Evolutionary conservation across 305 asterid genomes (phyloP).

Genomic region (Fraxinus albicans): DNA sequence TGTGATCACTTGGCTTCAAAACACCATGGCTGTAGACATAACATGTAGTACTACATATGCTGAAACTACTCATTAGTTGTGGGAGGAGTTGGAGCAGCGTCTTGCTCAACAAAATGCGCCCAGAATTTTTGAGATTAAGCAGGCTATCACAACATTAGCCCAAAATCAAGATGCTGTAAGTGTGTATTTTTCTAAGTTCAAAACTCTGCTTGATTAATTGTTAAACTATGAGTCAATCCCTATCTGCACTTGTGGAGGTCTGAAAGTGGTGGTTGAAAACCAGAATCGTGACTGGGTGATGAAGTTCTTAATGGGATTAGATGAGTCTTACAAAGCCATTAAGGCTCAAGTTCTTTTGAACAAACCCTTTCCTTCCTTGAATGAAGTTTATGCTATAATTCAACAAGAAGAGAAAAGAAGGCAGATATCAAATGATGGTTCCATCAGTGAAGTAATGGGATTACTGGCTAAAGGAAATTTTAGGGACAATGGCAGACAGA

Average conservation of each 20-base stretch:
- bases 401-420: not conserved
- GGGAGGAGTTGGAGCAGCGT: not conserved
- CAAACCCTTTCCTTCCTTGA: not conserved
- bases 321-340: not conserved
- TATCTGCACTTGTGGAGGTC: not conserved
- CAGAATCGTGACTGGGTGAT: not conserved
- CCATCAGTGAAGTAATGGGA: not conserved
- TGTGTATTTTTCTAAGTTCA: not conserved
- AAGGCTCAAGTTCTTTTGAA: not conserved
- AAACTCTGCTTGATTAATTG: not conserved
- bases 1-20: not conserved
- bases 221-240: not conserved
- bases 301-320: not conserved
- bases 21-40: not conserved
- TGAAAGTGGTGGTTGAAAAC: not conserved
- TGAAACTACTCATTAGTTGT: too few relatives aligned
- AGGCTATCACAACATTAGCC: not conserved
- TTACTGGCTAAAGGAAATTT: not conserved
- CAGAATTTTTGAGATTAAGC: not conserved
- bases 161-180: not conserved
- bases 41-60: not conserved
- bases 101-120: not conserved
- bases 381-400: not conserved
- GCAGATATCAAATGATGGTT: not conserved
- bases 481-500: not conserved